Evolutionary conservation across 352 stramenopile genomes (phyloP), one percentile per base, ranked within the genome.

Genomic region (Globisporangium megalacanthum): DNA sequence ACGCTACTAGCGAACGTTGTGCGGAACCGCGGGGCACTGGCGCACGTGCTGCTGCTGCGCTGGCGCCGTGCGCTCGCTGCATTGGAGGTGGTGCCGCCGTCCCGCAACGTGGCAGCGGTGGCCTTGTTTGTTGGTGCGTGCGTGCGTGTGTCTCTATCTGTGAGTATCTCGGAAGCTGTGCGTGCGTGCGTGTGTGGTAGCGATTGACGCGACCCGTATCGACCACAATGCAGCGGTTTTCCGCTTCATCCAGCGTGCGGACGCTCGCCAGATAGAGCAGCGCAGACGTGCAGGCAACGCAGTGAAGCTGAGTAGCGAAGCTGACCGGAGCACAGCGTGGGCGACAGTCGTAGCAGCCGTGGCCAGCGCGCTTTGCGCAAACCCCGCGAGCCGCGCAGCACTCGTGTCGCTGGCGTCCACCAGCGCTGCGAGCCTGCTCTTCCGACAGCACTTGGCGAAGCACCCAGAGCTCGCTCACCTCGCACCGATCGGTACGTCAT

Each of bases 101-200:
- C 72, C n/a, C 73, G 72, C 47, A 85, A 76, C 61, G 47, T 72
- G 17, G 49, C 72, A 17, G 70, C 78, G 4, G 60, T 88, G 29
- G 73, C 73, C 8, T 53, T 88, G 15, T 86, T 88, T 62, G 73
- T 88, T 45, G 78, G 78, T 86, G 14, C 31, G 75, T 72, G 25
- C 9, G 14, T 19, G 25, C 19, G 2, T 25, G 7, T 13, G 17
- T 4, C 33, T 56, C 13, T 29, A n/a, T n/a, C n/a, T n/a, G n/a
- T n/a, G n/a, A n/a, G n/a, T n/a, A n/a, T n/a, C n/a, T n/a, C n/a
- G n/a, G n/a, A n/a, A n/a, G n/a, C n/a, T n/a, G n/a, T n/a, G n/a
- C n/a, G n/a, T n/a, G 20, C 13, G 31, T 20, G 14, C 41, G 15
- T 4, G 33, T n/a, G 7, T 54, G 2, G 33, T 13, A n/a, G n/a